Conservation (phyloP, 2,329 filamentous ascomycete genomes). For the Aphanocladium album region DNA sequence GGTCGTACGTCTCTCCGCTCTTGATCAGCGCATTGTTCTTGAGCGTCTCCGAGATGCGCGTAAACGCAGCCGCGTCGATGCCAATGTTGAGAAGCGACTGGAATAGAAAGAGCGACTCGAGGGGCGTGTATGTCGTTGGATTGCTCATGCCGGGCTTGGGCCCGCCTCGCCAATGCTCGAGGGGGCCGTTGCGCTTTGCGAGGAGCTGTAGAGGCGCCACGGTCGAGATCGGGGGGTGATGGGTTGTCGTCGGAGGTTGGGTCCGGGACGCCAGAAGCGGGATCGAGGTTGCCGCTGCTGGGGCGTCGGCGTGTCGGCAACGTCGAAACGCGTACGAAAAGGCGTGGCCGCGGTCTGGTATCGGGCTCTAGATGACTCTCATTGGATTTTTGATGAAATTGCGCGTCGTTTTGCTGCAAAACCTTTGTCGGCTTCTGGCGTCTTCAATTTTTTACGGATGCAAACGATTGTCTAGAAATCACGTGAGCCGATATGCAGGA, state of each 20-base stretch:
- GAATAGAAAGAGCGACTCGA: constrained; percentile 83
- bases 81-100: constrained; percentile 69
- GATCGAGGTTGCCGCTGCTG: not conserved
- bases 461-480: constrained; percentile 1
- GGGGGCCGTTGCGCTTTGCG: constrained; percentile 48
- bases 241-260: not conserved
- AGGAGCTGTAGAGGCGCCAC: constrained; percentile 53
- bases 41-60: constrained; percentile 67
- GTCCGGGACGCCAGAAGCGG: not conserved
- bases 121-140: constrained; percentile 66
- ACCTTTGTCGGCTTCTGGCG: not conserved
- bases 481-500: not conserved
- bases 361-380: not conserved
- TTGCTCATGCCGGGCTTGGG: constrained; percentile 49
- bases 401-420: constrained; percentile 5
- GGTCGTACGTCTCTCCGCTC: constrained; percentile 66
- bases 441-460: constrained; percentile 6
- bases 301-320: not conserved
- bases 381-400: not conserved
- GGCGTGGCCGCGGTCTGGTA: not conserved
- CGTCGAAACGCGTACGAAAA: constrained; percentile 1
- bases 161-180: constrained; percentile 52
- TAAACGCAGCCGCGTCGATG: constrained; percentile 60
- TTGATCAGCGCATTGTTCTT: constrained; percentile 69
- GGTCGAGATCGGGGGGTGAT: constrained; percentile 22